These are phyloP conservation scores for Lactifluus volemus DNA, from an alignment of 768 basidiomycete species.

Conservation along the genomic window DNA sequence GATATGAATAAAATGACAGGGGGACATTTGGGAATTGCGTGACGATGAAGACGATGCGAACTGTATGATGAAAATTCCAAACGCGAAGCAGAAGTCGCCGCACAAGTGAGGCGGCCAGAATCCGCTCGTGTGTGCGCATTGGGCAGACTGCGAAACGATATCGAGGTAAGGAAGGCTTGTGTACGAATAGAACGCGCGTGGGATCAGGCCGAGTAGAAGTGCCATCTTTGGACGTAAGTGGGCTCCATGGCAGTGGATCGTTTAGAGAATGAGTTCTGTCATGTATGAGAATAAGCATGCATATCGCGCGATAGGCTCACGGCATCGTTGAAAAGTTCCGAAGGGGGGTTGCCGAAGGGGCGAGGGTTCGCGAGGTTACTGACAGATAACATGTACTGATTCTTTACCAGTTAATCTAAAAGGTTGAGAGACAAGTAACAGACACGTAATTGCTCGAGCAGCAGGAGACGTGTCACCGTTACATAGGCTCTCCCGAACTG, in stretches of 20 bases:
- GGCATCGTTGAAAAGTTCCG: slow-evolving; percentile 7
- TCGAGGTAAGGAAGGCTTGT: slow-evolving; percentile 1
- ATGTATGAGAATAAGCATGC: slow-evolving; percentile 7
- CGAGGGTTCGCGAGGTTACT: neutral
- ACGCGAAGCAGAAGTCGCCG: slow-evolving; percentile 4
- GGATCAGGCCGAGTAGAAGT: neutral
- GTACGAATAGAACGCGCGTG: neutral
- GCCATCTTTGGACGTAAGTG: slow-evolving; percentile 11
- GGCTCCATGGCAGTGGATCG: slow-evolving; percentile 13
- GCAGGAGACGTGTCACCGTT: slow-evolving; percentile 6
- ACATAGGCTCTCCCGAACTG: slow-evolving; percentile 8
- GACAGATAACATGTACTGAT: neutral
- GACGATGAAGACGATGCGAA: neutral
- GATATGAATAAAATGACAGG: slow-evolving; percentile 9
- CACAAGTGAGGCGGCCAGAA: neutral
- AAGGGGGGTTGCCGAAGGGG: neutral
- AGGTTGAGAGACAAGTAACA: slow-evolving; percentile 2
- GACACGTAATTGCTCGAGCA: slow-evolving; percentile 7
- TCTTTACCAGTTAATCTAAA: slow-evolving; percentile 2
- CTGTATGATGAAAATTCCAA: neutral
- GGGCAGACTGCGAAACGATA: slow-evolving; percentile 3
- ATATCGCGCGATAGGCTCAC: slow-evolving; percentile 2
- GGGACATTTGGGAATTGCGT: neutral
- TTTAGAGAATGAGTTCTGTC: slow-evolving; percentile 13
- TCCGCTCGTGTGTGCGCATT: neutral